Evolutionary conservation across 78 protist species (phyloP), one percentile per base, ranked within the genome.

Genomic region (Paulinella micropora): DNA sequence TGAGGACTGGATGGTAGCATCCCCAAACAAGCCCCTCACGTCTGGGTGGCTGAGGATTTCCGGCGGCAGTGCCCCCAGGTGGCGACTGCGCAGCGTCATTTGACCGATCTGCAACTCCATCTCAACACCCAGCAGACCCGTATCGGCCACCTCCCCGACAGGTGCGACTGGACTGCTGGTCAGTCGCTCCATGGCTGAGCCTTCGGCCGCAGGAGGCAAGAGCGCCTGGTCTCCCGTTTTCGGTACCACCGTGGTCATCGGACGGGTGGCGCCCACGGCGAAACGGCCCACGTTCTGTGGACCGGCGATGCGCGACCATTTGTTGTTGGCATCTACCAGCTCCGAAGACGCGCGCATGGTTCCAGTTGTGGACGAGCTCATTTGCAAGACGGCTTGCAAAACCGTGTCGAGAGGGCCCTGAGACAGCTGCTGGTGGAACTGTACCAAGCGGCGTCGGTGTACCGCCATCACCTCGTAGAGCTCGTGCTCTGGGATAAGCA

Each of bases 401-500:
- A 88, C 86, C 0, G 37, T 36, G 36, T 87, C 84, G 38, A 91
- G 82, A 34, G 86, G 39, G 36, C 2, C 51, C 51, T 32, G 87
- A 37, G 35, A 34, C 6, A 32, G 1, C n/a, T 29, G 3, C 31
- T 39, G 40, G 39, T 38, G 37, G 79, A 34, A 91, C 34, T 1
- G 1, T 15, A 91, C 85, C 67, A 91, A 64, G 34, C n/a, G 32
- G 36, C 93, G 90, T 1, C 93, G 89, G 88, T 34, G 40, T 29
- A 79, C 26, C 34, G 36, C 64, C 36, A 88, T 0, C 37, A 39
- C n/a, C 81, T 88, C 91, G 40, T 86, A 91, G 1, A 91, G 69
- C 89, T 91, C 93, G 35, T 0, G 2, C 86, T 91, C 93, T 2
- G 93, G 91, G 31, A 92, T 38, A 2, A 51, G 83, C 35, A 87